A percentile compares a stretch with the other conserved stretches of the same genome.
Conservation (phyloP, 176 grass and related monocot species). For the Oryza meyeriana region DNA sequence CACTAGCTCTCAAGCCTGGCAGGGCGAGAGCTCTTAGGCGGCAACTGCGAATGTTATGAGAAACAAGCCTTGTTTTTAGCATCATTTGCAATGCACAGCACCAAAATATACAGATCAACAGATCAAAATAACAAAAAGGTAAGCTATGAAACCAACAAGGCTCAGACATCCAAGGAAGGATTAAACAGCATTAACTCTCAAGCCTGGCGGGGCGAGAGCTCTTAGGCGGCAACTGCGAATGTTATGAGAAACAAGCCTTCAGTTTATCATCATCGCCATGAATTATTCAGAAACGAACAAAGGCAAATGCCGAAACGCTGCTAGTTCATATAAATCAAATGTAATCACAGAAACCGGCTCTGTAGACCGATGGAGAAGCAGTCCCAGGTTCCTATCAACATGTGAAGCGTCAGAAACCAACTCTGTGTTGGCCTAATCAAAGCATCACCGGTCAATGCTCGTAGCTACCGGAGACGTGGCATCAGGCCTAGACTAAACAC, state of each 20-base stretch:
- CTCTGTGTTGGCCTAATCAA: slow-evolving; percentile 56
- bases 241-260: slow-evolving; percentile 63
- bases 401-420: slow-evolving; percentile 42
- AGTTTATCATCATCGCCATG: slow-evolving; percentile 31
- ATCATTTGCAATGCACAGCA: neutral
- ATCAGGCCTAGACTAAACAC: slow-evolving; percentile 34
- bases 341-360: slow-evolving; percentile 88
- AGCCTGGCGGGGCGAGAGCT: slow-evolving; percentile 51
- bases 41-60: slow-evolving; percentile 68
- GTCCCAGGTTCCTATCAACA: slow-evolving; percentile 90
- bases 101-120: no score
- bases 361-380: slow-evolving; percentile 38
- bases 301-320: neutral
- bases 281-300: neutral
- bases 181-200: slow-evolving; percentile 48
- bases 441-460: slow-evolving; percentile 64
- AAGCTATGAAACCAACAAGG: no score
- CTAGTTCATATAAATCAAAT: neutral
- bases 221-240: slow-evolving; percentile 56
- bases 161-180: slow-evolving; percentile 63
- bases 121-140: neutral
- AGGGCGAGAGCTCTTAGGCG: slow-evolving; percentile 54
- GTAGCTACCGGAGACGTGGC: slow-evolving; percentile 64
- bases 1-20: slow-evolving; percentile 67
- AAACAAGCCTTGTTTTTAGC: slow-evolving; percentile 54